These are phyloP conservation scores for Rhododendron ovatum DNA, from an alignment of 148 eudicot species.

Conservation along the genomic window DNA sequence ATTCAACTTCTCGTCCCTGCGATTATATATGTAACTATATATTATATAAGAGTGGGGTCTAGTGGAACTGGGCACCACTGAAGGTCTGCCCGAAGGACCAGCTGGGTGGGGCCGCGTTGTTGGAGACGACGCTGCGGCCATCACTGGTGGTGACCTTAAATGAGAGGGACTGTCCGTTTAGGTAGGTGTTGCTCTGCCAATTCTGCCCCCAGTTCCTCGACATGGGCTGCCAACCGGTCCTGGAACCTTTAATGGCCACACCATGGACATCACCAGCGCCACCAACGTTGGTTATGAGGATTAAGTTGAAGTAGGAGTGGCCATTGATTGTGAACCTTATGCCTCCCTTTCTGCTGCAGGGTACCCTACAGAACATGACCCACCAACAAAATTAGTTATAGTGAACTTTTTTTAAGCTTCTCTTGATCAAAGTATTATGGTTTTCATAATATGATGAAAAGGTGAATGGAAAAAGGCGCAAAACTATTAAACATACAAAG, in stretches of 20 bases:
- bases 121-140: constrained; percentile 44
- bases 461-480: too few species aligned
- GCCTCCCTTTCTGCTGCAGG: constrained; percentile 70
- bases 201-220: constrained; percentile 87
- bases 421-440: too few species aligned
- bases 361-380: constrained; percentile 40
- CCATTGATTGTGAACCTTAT: constrained; percentile 83
- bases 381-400: not conserved
- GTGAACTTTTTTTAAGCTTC: not conserved
- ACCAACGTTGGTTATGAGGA: constrained; percentile 64
- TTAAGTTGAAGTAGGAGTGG: constrained; percentile 76
- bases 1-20: not conserved
- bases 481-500: too few species aligned
- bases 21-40: not conserved
- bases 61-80: constrained; percentile 44
- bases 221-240: constrained; percentile 60
- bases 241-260: constrained; percentile 60
- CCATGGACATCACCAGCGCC: constrained; percentile 73
- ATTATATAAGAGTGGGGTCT: not conserved
- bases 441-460: too few species aligned
- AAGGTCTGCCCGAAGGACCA: constrained; percentile 71
- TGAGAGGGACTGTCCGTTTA: constrained; percentile 69
- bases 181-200: constrained; percentile 65
- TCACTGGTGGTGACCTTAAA: constrained; percentile 67
- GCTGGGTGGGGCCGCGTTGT: constrained; percentile 48